phyloP scores from a whole-genome alignment of 75 land plant genomes.

The Sequoia sempervirens region DNA sequence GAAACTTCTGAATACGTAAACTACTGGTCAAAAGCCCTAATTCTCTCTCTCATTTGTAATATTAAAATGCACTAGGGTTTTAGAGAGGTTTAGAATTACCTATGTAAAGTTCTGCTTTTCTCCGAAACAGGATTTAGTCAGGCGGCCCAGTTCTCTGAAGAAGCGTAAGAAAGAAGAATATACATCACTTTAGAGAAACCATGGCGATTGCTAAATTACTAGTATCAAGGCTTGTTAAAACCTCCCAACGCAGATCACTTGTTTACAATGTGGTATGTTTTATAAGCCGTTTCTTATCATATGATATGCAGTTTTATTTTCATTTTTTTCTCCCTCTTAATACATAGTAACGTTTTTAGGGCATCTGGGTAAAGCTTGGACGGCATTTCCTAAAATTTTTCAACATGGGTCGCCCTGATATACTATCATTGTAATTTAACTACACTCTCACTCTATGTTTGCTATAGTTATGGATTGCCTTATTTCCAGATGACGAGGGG shows the following conservation, averaged over 20 bases:
- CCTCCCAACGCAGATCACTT: background rate
- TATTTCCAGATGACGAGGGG: too few relatives aligned
- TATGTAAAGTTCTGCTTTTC: background rate
- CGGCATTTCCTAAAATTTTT: too few relatives aligned
- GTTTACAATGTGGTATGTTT: background rate
- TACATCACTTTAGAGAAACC: background rate
- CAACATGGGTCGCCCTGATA: too few relatives aligned
- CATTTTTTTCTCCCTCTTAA: background rate
- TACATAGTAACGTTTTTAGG: too few relatives aligned
- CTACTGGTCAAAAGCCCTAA: background rate
- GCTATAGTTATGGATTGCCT: too few relatives aligned
- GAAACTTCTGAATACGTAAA: too few relatives aligned
- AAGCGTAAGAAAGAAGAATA: background rate
- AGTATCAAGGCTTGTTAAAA: background rate
- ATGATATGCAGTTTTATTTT: background rate
- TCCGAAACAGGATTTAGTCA: background rate
- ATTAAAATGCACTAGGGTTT: background rate
- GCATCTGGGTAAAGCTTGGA: too few relatives aligned
- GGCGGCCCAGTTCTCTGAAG: background rate
- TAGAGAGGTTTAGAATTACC: background rate
- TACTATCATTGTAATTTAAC: too few relatives aligned
- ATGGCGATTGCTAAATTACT: conserved; percentile 3
- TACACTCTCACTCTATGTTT: too few relatives aligned
- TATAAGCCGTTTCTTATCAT: background rate
- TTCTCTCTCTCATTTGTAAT: background rate